Conservation (phyloP, 2,329 filamentous ascomycete genomes). For the Penicillium sp. region DNA sequence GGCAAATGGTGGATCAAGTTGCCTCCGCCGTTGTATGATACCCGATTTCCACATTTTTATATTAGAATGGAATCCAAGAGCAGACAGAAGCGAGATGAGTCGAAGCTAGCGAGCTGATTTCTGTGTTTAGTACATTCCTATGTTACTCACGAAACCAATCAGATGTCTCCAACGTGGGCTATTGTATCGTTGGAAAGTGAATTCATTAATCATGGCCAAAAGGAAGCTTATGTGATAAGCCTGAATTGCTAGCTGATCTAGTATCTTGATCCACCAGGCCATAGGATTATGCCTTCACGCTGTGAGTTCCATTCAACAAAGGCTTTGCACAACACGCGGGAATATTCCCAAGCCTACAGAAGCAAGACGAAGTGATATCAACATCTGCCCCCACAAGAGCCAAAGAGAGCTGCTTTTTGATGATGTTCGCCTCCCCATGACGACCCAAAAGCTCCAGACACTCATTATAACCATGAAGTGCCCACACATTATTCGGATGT, state of each 20-base stretch:
- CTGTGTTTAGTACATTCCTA: too few relatives aligned
- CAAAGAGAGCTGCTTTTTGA: conserved; percentile 52
- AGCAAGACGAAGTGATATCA: conserved; percentile 58
- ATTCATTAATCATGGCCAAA: too few relatives aligned
- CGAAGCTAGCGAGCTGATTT: too few relatives aligned
- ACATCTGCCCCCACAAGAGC: conserved; percentile 61
- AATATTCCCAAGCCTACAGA: conserved; percentile 44
- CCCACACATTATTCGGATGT: conserved; percentile 74
- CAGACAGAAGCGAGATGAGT: too few relatives aligned
- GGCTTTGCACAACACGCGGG: background rate
- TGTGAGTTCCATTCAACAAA: conserved; percentile 7
- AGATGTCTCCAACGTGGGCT: too few relatives aligned
- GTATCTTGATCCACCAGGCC: background rate
- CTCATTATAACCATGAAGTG: conserved; percentile 70
- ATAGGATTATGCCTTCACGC: background rate
- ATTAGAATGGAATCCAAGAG: background rate
- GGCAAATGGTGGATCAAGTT: conserved; percentile 29
- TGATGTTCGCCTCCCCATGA: conserved; percentile 46
- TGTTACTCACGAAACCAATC: too few relatives aligned
- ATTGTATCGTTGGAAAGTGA: too few relatives aligned
- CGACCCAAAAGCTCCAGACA: conserved; percentile 59
- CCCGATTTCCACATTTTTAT: conserved; percentile 25
- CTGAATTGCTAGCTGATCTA: background rate
- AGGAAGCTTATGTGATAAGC: too few relatives aligned
- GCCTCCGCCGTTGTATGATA: conserved; percentile 14